These are phyloP conservation scores for Rosa rugosa DNA, from an alignment of 306 rosid species.

Conservation along the genomic window DNA sequence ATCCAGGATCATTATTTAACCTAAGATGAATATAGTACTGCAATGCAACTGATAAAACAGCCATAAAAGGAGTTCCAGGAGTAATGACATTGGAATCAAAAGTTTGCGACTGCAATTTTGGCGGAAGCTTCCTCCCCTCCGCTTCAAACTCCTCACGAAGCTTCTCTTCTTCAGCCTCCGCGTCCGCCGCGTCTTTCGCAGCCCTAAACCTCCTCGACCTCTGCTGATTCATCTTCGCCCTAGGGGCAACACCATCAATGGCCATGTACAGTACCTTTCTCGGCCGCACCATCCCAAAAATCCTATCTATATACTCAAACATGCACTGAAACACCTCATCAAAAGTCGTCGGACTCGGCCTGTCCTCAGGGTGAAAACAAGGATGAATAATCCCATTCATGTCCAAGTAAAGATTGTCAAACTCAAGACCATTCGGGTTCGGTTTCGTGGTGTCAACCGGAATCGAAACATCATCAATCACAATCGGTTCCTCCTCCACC, in stretches of 20 bases:
- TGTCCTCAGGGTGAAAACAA: slow-evolving; percentile 95
- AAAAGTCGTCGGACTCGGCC: slow-evolving; percentile 85
- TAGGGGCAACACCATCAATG: slow-evolving; percentile 98
- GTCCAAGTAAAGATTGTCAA: slow-evolving; percentile 86
- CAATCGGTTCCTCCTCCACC: slow-evolving; percentile 82
- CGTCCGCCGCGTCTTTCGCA: slow-evolving; percentile 86
- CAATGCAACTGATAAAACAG: slow-evolving; percentile 77
- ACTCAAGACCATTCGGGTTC: slow-evolving; percentile 76
- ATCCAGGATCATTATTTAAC: slow-evolving; percentile 92
- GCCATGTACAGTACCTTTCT: slow-evolving; percentile 92
- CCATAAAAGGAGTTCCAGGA: slow-evolving; percentile 97
- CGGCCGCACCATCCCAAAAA: slow-evolving; percentile 89
- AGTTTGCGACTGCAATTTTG: slow-evolving; percentile 60
- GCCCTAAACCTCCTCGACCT: slow-evolving; percentile 91
- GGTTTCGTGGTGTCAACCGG: slow-evolving; percentile 79
- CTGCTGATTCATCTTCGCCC: slow-evolving; percentile 98
- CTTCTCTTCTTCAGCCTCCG: slow-evolving; percentile 84
- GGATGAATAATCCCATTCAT: slow-evolving; percentile 98
- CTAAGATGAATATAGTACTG: slow-evolving; percentile 95
- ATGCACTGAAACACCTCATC: slow-evolving; percentile 88
- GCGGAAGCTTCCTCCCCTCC: slow-evolving; percentile 96
- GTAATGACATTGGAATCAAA: slow-evolving; percentile 93
- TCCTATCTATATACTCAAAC: slow-evolving; percentile 91
- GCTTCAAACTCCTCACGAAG: slow-evolving; percentile 84
- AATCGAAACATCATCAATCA: slow-evolving; percentile 60